These are phyloP conservation scores for Elsinoe ampelina DNA, from an alignment of 2,329 filamentous ascomycete species.

Conservation along the genomic window DNA sequence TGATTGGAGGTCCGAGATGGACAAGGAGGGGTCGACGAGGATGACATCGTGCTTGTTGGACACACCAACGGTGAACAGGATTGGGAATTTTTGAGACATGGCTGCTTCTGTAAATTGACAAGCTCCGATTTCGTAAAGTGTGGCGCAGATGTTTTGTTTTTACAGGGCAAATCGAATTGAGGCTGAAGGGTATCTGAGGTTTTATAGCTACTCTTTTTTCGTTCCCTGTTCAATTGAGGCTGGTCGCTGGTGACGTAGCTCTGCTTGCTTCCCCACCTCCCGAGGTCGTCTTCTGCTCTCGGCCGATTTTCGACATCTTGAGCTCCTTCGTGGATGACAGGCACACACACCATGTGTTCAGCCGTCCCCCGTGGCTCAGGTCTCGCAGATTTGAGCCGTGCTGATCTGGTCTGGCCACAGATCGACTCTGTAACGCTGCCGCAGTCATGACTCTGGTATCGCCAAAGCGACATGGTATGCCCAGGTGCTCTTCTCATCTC, in stretches of 20 bases:
- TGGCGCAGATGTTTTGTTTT: background rate
- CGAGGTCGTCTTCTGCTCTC: background rate
- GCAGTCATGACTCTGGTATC: too few relatives aligned
- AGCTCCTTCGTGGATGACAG: background rate
- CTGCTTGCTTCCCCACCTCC: background rate
- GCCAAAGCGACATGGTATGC: too few relatives aligned
- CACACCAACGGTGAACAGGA: conserved; percentile 30
- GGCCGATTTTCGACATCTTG: background rate
- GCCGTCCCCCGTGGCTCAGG: background rate
- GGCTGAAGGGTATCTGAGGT: background rate
- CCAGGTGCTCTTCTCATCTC: background rate
- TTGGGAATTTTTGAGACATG: conserved; percentile 21
- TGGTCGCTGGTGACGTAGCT: background rate
- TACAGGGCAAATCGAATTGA: background rate
- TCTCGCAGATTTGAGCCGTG: background rate
- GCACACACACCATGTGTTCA: conserved; percentile 3
- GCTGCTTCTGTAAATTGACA: background rate
- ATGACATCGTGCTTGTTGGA: conserved; percentile 28
- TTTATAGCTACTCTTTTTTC: background rate
- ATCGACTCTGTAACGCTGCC: background rate
- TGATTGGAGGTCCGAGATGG: conserved; percentile 20
- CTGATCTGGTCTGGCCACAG: background rate
- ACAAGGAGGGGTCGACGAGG: conserved; percentile 21
- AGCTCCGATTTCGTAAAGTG: background rate
- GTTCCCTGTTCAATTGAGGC: background rate